Evolutionary conservation across 805 yeast genomes (phyloP).

Genomic region (Limtongia smithiae): DNA sequence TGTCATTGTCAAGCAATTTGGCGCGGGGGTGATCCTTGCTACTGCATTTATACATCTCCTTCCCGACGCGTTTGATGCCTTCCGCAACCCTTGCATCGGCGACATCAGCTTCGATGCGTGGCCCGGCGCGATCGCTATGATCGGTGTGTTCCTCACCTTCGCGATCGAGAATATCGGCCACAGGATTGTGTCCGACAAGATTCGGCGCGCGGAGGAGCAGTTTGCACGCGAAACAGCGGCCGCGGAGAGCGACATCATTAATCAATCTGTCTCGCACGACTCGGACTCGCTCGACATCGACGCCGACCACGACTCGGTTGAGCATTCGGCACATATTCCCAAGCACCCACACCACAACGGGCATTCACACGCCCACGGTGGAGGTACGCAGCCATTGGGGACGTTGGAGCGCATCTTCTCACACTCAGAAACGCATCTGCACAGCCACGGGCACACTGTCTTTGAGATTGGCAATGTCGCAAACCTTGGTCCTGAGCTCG

Average conservation of each 20-base stretch:
- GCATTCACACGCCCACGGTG: conserved; percentile 4
- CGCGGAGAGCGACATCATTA: not conserved
- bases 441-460: conserved; percentile 51
- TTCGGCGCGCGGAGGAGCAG: conserved; percentile 7
- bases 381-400: too few relatives aligned
- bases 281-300: conserved; percentile 2
- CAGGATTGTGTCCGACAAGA: conserved; percentile 22
- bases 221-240: not conserved
- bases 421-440: conserved; percentile 3
- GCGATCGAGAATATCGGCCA: conserved; percentile 47
- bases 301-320: conserved; percentile 2
- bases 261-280: not conserved
- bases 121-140: conserved; percentile 50
- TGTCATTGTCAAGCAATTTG: conserved; percentile 66
- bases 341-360: conserved; percentile 5
- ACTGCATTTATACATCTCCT: conserved; percentile 76
- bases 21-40: conserved; percentile 79
- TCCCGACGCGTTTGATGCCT: conserved; percentile 62
- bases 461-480: conserved; percentile 33
- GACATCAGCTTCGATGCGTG: conserved; percentile 54
- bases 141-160: conserved; percentile 49
- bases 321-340: too few relatives aligned
- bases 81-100: conserved; percentile 58
- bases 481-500: not conserved
- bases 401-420: not conserved